These are phyloP conservation scores for Blepharisma japonicum DNA, from an alignment of 73 alveolate species.

Conservation along the genomic window DNA sequence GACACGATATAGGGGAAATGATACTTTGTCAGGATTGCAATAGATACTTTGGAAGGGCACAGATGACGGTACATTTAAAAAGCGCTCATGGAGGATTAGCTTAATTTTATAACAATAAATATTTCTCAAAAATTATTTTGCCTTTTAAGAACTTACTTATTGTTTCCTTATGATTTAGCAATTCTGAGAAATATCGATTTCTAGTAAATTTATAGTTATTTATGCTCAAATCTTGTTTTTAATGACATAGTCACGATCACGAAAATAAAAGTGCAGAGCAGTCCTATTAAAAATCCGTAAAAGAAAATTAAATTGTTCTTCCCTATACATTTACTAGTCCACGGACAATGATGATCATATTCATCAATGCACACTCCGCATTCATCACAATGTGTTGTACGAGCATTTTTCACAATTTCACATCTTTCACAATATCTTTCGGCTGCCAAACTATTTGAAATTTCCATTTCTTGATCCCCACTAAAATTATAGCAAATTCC, in stretches of 20 bases:
- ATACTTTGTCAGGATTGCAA: too few species aligned
- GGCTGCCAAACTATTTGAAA: neutral
- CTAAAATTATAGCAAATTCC: neutral
- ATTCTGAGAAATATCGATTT: too few species aligned
- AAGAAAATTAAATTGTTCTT: slow-evolving; percentile 43
- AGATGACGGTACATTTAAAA: too few species aligned
- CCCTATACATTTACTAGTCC: slow-evolving; percentile 79
- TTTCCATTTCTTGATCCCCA: neutral
- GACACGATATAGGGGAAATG: too few species aligned
- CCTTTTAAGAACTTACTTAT: too few species aligned
- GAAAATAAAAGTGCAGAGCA: neutral
- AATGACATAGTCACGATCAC: neutral
- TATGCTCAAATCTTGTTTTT: too few species aligned
- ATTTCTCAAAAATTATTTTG: too few species aligned
- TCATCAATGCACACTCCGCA: slow-evolving; percentile 63
- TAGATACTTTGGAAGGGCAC: too few species aligned
- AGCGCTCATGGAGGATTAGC: too few species aligned
- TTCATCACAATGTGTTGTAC: slow-evolving; percentile 62
- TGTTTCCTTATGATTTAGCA: too few species aligned
- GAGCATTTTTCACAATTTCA: slow-evolving; percentile 31
- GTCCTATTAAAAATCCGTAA: slow-evolving; percentile 40
- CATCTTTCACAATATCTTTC: slow-evolving; percentile 47
- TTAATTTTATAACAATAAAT: too few species aligned
- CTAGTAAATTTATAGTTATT: too few species aligned
- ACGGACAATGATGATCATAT: slow-evolving; percentile 75